phyloP scores from a whole-genome alignment of 2,329 filamentous ascomycete genomes.

The Aspergillus versicolor region DNA sequence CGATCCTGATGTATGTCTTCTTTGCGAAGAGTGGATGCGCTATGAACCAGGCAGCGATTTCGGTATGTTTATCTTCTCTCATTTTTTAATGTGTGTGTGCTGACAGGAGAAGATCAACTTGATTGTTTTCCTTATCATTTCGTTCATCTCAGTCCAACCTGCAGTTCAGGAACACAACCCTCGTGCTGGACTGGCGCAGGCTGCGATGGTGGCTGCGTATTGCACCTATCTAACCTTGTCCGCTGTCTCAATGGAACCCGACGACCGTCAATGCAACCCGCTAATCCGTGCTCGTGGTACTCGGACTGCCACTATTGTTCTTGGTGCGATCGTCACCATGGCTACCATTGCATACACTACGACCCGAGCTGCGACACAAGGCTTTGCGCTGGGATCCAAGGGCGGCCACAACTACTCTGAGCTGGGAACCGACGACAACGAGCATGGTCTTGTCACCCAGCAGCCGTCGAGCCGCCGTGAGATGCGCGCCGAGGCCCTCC shows the following conservation, averaged over 20 bases:
- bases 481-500: slow-evolving; percentile 89
- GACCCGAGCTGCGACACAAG: slow-evolving; percentile 89
- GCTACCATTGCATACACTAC: slow-evolving; percentile 97
- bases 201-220: slow-evolving; percentile 95
- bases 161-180: slow-evolving; percentile 87
- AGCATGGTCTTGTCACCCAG: slow-evolving; percentile 84
- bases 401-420: slow-evolving; percentile 54
- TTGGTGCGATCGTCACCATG: slow-evolving; percentile 95
- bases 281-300: slow-evolving; percentile 80
- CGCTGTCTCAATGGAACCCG: slow-evolving; percentile 96
- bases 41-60: slow-evolving; percentile 97
- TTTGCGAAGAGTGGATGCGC: slow-evolving; percentile 78
- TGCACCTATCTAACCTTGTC: slow-evolving; percentile 99
- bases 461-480: slow-evolving; percentile 79
- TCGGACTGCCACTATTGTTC: slow-evolving; percentile 82
- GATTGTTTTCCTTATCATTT: slow-evolving; percentile 75
- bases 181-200: slow-evolving; percentile 92
- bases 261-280: slow-evolving; percentile 92
- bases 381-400: slow-evolving; percentile 58
- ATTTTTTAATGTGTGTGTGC: slow-evolving; percentile 9
- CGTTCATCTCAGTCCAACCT: slow-evolving; percentile 83
- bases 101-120: slow-evolving; percentile 66
- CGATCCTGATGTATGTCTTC: slow-evolving; percentile 94
- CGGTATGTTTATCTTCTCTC: slow-evolving; percentile 49
- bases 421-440: slow-evolving; percentile 68